Conservation (phyloP, 2,329 filamentous ascomycete species). For the Colletotrichum tropicale region DNA sequence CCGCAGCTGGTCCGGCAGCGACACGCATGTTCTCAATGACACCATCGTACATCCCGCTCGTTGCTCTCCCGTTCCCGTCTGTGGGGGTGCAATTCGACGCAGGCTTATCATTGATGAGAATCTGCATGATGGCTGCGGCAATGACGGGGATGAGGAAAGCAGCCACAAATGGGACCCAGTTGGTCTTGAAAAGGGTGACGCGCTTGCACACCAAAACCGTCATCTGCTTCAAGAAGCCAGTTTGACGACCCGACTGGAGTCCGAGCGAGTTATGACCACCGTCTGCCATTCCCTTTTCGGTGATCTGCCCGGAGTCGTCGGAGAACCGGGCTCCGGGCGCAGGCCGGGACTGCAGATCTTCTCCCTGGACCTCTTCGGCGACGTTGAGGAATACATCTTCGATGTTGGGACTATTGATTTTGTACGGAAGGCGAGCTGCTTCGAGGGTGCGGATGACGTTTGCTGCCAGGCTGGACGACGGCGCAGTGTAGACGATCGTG, state of each 20-base stretch:
- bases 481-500: constrained; percentile 75
- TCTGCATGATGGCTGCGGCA: constrained; percentile 77
- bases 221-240: constrained; percentile 73
- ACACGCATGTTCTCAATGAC: constrained; percentile 23
- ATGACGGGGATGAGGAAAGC: constrained; percentile 81
- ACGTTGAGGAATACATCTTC: constrained; percentile 91
- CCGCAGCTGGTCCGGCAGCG: constrained; percentile 27
- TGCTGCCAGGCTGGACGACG: constrained; percentile 73
- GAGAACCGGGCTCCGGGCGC: not conserved
- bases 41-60: constrained; percentile 43
- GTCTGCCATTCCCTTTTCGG: constrained; percentile 29
- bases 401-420: constrained; percentile 86
- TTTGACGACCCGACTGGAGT: constrained; percentile 71
- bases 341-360: not conserved
- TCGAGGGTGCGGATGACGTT: constrained; percentile 74
- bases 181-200: constrained; percentile 75
- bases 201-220: constrained; percentile 80
- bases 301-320: not conserved
- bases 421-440: constrained; percentile 73
- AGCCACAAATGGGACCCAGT: constrained; percentile 76
- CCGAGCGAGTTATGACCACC: constrained; percentile 36
- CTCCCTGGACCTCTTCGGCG: constrained; percentile 74
- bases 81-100: constrained; percentile 57
- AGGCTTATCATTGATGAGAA: constrained; percentile 69
- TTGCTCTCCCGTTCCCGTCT: constrained; percentile 46